A percentile compares a stretch with the other conserved stretches of the same genome.
Evolutionary conservation across 1,139 yeast genomes (phyloP).

Genomic region (Lodderomyces beijingensis): DNA sequence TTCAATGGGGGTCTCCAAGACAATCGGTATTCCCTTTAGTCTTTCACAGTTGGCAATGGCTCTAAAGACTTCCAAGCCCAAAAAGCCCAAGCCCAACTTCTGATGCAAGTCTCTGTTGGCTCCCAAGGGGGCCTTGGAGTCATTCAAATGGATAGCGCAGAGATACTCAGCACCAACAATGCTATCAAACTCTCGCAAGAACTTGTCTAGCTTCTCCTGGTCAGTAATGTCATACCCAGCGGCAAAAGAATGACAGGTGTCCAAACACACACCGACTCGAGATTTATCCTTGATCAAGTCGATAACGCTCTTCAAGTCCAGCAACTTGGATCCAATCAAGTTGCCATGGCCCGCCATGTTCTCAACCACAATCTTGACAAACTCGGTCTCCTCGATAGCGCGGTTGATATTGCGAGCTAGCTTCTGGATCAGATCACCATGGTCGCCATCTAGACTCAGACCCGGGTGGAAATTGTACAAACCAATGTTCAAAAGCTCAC

Average conservation of each 20-base stretch:
- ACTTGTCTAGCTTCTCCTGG: constrained; percentile 50
- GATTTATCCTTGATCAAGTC: constrained; percentile 69
- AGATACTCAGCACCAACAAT: constrained; percentile 72
- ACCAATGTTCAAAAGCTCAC: constrained; percentile 82
- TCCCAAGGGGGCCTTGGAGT: constrained; percentile 89
- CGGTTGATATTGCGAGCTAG: constrained; percentile 76
- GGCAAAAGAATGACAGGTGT: constrained; percentile 93
- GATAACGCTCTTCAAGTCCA: constrained; percentile 74
- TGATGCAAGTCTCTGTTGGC: constrained; percentile 93
- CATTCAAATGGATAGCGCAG: constrained; percentile 82
- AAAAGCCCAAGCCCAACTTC: constrained; percentile 80
- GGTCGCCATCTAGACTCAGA: constrained; percentile 73
- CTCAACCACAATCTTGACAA: constrained; percentile 86
- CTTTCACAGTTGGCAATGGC: constrained; percentile 65
- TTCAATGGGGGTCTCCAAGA: constrained; percentile 85
- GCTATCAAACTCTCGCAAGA: constrained; percentile 72
- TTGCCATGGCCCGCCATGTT: constrained; percentile 99
- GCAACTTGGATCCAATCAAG: constrained; percentile 75
- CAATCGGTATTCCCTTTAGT: constrained; percentile 65
- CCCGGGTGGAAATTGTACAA: constrained; percentile 95
- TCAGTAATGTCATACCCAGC: constrained; percentile 86
- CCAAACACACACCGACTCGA: constrained; percentile 90
- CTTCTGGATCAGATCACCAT: constrained; percentile 54
- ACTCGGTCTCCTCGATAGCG: constrained; percentile 67
- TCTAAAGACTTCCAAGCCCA: constrained; percentile 83